These are phyloP conservation scores for Pleurotus tuoliensis DNA, from an alignment of 768 basidiomycete species.

Conservation along the genomic window DNA sequence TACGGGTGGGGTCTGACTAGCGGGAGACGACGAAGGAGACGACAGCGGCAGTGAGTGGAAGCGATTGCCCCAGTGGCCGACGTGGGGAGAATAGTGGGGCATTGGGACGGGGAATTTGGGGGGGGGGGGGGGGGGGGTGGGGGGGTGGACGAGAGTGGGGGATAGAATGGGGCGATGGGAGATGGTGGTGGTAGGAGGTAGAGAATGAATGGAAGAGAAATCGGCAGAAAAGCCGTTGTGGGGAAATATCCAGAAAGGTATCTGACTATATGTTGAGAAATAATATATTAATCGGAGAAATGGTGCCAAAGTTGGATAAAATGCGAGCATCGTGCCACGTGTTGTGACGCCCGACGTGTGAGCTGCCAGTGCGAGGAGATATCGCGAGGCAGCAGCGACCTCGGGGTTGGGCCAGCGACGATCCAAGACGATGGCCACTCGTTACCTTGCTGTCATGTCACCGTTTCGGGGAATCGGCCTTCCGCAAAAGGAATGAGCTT, in stretches of 20 bases:
- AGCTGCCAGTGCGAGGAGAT: constrained; percentile 9
- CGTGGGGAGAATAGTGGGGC: constrained; percentile 38
- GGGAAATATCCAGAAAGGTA: constrained; percentile 3
- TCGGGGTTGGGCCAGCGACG: constrained; percentile 22
- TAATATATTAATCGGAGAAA: background rate
- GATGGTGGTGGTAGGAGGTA: constrained; percentile 16
- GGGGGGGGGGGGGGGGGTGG: too few species aligned
- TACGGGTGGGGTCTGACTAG: constrained; percentile 9
- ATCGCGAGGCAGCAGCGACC: constrained; percentile 12
- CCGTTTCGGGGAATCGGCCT: background rate
- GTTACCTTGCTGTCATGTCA: constrained; percentile 50
- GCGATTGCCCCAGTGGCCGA: constrained; percentile 67
- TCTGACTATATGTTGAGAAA: background rate
- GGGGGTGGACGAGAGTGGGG: constrained; percentile 14
- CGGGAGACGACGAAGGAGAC: constrained; percentile 36
- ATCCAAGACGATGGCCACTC: constrained; percentile 29
- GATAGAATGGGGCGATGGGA: constrained; percentile 13
- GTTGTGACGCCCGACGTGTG: constrained; percentile 38
- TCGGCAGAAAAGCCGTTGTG: constrained; percentile 4
- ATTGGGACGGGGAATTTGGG: constrained; percentile 25
- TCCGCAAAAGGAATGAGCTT: background rate
- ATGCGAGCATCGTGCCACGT: constrained; percentile 33
- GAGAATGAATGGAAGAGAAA: constrained; percentile 6
- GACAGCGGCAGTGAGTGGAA: constrained; percentile 61
- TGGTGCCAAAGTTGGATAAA: background rate